Percentiles rank a stretch among this genome's conserved stretches.
These are phyloP conservation scores for Triticum monococcum DNA, from an alignment of 176 grass and related monocot genomes.

Conservation along the genomic window DNA sequence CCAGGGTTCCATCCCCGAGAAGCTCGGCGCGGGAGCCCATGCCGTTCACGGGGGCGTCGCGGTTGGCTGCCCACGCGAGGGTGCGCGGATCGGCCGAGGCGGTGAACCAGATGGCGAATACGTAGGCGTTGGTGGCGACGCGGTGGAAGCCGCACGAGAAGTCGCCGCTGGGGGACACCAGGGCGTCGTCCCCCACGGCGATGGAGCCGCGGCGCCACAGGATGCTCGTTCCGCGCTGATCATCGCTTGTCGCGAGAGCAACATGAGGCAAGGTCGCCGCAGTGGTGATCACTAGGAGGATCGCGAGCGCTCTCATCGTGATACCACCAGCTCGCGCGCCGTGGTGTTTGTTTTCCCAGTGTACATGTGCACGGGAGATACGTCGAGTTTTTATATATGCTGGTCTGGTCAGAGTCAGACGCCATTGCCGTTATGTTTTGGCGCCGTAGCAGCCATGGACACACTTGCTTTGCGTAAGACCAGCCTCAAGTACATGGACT, in stretches of 20 bases:
- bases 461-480: neutral
- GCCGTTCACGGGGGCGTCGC: slow-evolving; percentile 60
- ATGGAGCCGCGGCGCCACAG: slow-evolving; percentile 26
- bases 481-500: neutral
- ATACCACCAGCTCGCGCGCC: neutral
- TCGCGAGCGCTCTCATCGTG: neutral
- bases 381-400: too few relatives aligned
- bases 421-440: neutral
- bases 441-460: neutral
- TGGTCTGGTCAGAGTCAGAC: neutral
- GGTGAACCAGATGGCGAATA: slow-evolving; percentile 58
- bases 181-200: slow-evolving; percentile 20
- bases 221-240: neutral
- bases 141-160: slow-evolving; percentile 66
- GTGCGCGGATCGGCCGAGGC: slow-evolving; percentile 31
- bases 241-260: neutral
- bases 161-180: slow-evolving; percentile 41
- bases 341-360: neutral
- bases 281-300: neutral
- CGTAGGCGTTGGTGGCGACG: slow-evolving; percentile 55
- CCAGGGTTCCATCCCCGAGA: slow-evolving; percentile 12
- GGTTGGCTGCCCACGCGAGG: slow-evolving; percentile 54
- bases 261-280: neutral
- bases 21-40: slow-evolving; percentile 36
- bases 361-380: too few relatives aligned